Evolutionary conservation across 2,329 filamentous ascomycete genomes (phyloP), one percentile per base, ranked within the genome.

Genomic region (Ophidiomyces ophidiicola): DNA sequence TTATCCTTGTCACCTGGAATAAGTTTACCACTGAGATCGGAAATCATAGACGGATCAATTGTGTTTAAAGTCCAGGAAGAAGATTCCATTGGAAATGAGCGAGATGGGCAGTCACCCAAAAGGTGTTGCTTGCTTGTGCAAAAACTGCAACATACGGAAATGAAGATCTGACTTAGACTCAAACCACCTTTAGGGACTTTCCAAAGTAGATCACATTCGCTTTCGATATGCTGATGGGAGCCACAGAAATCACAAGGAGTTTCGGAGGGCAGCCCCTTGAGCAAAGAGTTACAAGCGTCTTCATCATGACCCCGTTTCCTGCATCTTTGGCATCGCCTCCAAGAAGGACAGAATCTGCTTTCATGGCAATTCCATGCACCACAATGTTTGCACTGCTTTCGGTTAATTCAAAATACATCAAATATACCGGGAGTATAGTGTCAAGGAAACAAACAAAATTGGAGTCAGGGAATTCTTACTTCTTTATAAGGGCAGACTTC

Each of bases 191-290:
- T 50, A 6, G 58, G 58, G 8, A 60, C 50, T 42, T 62, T 60
- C 76, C 76, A 83, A 17, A 78, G 59, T 33, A 67, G 61, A 38
- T 71, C 67, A 53, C 80, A 84, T 2, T 69, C 58, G 8, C 62
- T 53, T 51, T 83, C 80, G 6, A 68, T 48, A 49, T 85, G 80
- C 6, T 68, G 62, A 2, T 51, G 46, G 5, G 67, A 67, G 26
- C 61, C 61, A 55, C 80, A 85, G 23, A 76, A 62, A 7, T 72
- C 71, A 53, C 80, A 85, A 2, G 69, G 67, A 32, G 70, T 60
- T 15, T 64, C 59, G n/a, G 47, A 41, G 18, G 67, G 66, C 40
- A 78, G 74, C 11, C 66, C 66, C 45, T 68, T 68, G 11, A 81
- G 63, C 44, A 74, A 74, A 45, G 79, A 74, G 1, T 57, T 50